A percentile compares a stretch with the other conserved stretches of the same genome.
Conservation (phyloP, 306 rosid species). For the Lagenaria siceraria region DNA sequence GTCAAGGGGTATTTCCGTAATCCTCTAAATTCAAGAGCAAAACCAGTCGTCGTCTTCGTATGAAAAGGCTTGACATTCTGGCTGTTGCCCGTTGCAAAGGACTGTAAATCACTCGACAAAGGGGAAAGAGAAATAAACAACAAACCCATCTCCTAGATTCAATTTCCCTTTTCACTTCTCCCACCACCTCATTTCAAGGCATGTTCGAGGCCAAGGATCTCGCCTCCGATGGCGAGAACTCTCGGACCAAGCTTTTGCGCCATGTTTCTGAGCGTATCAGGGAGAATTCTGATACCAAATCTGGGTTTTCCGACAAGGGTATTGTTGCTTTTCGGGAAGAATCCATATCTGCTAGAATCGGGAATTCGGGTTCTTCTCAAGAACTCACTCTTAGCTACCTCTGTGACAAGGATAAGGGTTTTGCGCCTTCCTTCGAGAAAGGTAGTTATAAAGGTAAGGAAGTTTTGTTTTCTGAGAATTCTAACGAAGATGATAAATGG, state of each 20-base stretch:
- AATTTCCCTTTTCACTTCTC: background rate
- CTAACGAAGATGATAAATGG: constrained; percentile 60
- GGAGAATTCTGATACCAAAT: constrained; percentile 27
- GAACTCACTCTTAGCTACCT: constrained; percentile 86
- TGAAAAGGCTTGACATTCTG: constrained; percentile 3
- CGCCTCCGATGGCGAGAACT: constrained; percentile 60
- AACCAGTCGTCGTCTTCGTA: constrained; percentile 1
- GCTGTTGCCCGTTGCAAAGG: background rate
- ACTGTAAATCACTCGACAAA: background rate
- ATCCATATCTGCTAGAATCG: constrained; percentile 21
- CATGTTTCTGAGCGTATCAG: constrained; percentile 29
- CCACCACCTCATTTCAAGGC: constrained; percentile 6
- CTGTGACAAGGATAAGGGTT: constrained; percentile 52
- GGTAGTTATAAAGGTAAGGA: constrained; percentile 56
- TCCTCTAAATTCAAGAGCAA: background rate
- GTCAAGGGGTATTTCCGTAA: constrained; percentile 6
- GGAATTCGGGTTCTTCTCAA: constrained; percentile 41
- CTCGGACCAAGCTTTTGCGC: constrained; percentile 58
- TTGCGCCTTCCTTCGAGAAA: constrained; percentile 39
- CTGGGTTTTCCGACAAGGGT: constrained; percentile 25
- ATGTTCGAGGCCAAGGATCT: constrained; percentile 60
- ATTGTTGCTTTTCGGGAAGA: constrained; percentile 29
- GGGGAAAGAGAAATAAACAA: background rate
- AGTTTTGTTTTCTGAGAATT: constrained; percentile 33
- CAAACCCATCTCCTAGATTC: background rate